Percentiles rank a stretch among this genome's conserved stretches.
phyloP scores from a whole-genome alignment of 1,284 basidiomycete species.

The Boletus holoroseus region DNA sequence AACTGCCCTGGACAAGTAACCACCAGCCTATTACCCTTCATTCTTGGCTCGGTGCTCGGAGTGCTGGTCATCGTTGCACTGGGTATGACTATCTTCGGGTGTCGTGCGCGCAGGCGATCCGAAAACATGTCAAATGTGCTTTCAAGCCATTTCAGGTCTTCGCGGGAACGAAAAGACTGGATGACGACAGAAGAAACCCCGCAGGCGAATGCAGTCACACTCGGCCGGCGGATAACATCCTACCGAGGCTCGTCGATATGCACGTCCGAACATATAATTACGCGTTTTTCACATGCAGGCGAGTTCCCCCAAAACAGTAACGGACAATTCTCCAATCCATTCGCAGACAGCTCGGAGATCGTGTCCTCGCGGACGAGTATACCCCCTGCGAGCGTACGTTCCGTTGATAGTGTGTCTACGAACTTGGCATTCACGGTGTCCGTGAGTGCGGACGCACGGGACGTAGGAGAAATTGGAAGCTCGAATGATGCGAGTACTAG shows the following conservation, averaged over 20 bases:
- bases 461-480: neutral
- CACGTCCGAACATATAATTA: neutral
- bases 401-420: conserved; percentile 16
- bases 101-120: conserved; percentile 1
- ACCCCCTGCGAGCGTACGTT: conserved; percentile 2
- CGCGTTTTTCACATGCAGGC: conserved; percentile 1
- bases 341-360: conserved; percentile 10
- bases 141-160: neutral
- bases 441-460: neutral
- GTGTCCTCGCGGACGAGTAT: conserved; percentile 15
- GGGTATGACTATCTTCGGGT: conserved; percentile 4
- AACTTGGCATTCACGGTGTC: neutral
- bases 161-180: neutral
- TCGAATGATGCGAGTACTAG: conserved; percentile 6
- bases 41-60: conserved; percentile 13
- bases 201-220: neutral
- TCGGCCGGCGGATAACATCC: conserved; percentile 1
- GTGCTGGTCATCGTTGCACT: conserved; percentile 7
- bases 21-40: conserved; percentile 7
- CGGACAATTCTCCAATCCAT: conserved; percentile 15
- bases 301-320: conserved; percentile 14
- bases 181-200: neutral
- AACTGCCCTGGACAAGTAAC: conserved; percentile 3
- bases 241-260: neutral
- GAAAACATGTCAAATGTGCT: neutral